Evolutionary conservation across 1,284 basidiomycete genomes (phyloP), one percentile per base, ranked within the genome.

Genomic region (Cutaneotrichosporon sp.): DNA sequence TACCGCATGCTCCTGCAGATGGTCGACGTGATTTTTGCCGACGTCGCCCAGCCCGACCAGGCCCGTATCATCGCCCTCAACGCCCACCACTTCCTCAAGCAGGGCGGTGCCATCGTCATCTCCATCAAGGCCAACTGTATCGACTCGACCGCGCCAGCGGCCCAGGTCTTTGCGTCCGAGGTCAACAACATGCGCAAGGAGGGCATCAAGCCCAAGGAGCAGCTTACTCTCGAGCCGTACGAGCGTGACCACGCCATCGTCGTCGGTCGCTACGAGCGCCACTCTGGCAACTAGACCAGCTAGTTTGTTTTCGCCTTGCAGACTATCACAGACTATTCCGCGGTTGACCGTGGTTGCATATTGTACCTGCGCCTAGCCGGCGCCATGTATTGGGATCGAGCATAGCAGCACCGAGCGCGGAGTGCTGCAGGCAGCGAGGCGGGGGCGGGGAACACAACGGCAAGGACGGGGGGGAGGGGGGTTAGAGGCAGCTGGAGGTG

Each of bases 61-160:
- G 95, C 95, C 2, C 91, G 92, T 83, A 95, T 97, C 74, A 92
- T 98, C 64, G 86, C 87, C 47, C 85, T 89, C 78, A 99, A 99
- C 81, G 91, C 95, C 1, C 89, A 97, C 73, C 89, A 90, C 79
- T 99, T 99, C 88, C 85, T 99, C 68, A 97, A 97, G 82, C 89
- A 97, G 80, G 87, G 86, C 47, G 95, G 97, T 4, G 91, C 97
- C 74, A 85, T 88, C 69, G 87, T 99, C 72, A 95, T 99, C 73
- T 98, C 95, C 62, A 97, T 99, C 87, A 99, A 99, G 84, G 97
- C 97, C 53, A 95, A 91, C 77, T 99, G 95, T 85, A 91, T 99
- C 81, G 97, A 99, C 81, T 98, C 93, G 56, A 97, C 95, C 29
- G 87, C 87, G 5, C 87, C 91, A 2, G 89, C 95, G 18, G 92